Evolutionary conservation across 2,329 filamentous ascomycete species (phyloP), one percentile per base, ranked within the genome.

Genomic region (Lomentospora prolificans): DNA sequence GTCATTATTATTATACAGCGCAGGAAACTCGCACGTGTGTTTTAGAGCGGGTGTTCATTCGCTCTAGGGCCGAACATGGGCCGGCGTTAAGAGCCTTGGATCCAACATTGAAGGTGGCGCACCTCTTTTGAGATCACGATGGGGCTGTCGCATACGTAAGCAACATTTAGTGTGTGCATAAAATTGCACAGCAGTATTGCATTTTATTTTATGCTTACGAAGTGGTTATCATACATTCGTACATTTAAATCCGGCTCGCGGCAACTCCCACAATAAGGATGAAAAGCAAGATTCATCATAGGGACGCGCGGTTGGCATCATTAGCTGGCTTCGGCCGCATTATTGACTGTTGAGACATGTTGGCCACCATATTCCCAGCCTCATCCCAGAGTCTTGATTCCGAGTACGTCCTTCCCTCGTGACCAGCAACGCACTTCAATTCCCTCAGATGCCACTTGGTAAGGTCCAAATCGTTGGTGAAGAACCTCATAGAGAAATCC

Each of bases 401-500:
- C 4, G 63, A 66, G 60, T 67, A 76, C 9, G 71, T 69, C 50
- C 75, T 64, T 4, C 72, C 74, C 39, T 64, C 65, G 2, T 61
- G 66, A 2, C 63, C 74, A 3, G 62, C 64, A 36, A 64, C 59
- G 3, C 69, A 70, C 44, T 57, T 65, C 52, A 68, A 62, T 64
- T 75, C 69, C 57, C 68, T 63, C 53, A 76, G 55, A 61, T 71
- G 65, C 72, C 73, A 77, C 46, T 65, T 50, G 27, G 58, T 60
- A 22, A 74, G 5, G 58, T 74, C 64, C 3, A 71, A 41, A 0
- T 66, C 64, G 14, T 62, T 66, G 8, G 59, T 61, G 58, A 73
- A 70, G 50, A 73, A 59, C 10, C 74, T 63, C 58, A 77, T 54
- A 2, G 75, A 67, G 59, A 76, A 77, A 59, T 77, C 74, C 24